Percentiles rank a stretch among this genome's conserved stretches.
Conservation (phyloP, 1,139 yeast species). For the Diutina scorzettiae region DNA sequence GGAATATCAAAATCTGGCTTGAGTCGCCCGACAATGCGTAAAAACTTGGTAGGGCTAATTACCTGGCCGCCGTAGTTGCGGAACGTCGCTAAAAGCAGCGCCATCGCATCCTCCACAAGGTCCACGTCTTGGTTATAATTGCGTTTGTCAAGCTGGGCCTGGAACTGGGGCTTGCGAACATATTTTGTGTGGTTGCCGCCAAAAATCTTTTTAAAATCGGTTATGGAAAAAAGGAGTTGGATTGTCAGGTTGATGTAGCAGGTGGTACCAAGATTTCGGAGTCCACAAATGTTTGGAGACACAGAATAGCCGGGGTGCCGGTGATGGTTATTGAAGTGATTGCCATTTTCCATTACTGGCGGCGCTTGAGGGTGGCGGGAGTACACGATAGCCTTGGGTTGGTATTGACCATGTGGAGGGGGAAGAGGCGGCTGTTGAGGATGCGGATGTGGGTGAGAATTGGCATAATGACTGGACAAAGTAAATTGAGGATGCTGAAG, state of each 20-base stretch:
- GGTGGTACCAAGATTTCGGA: constrained; percentile 58
- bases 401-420: too few relatives aligned
- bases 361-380: too few relatives aligned
- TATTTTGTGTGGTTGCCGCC: constrained; percentile 13
- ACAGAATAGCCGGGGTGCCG: too few relatives aligned
- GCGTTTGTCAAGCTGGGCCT: not conserved
- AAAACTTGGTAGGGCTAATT: constrained; percentile 53
- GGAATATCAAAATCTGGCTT: constrained; percentile 62
- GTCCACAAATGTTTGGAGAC: constrained; percentile 51
- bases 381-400: too few relatives aligned
- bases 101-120: constrained; percentile 33
- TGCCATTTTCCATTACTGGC: too few relatives aligned
- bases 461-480: too few relatives aligned
- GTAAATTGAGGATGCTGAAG: too few relatives aligned
- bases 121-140: not conserved
- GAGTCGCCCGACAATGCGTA: constrained; percentile 38
- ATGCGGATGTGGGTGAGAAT: too few relatives aligned
- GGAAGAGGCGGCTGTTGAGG: too few relatives aligned
- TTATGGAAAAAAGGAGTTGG: constrained; percentile 51
- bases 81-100: constrained; percentile 32
- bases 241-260: constrained; percentile 64
- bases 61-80: constrained; percentile 46
- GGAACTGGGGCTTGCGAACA: constrained; percentile 21
- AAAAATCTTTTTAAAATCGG: constrained; percentile 30
- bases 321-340: too few relatives aligned